Percentiles rank a stretch among this genome's conserved stretches.
Conservation (phyloP, 768 basidiomycete species). For the Auricularia heimuer region DNA sequence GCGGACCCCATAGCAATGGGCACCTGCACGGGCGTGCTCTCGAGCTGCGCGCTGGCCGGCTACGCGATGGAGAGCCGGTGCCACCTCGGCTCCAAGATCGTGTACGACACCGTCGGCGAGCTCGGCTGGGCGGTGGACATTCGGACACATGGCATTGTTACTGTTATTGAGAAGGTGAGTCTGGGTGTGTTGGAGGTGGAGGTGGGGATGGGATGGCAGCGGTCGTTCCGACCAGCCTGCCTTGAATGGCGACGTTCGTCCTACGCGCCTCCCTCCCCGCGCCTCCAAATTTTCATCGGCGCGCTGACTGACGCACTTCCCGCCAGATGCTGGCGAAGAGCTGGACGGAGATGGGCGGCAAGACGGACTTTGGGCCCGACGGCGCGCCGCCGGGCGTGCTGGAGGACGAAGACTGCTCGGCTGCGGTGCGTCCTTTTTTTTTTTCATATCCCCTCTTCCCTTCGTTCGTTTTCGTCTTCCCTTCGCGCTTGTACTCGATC, state of each 20-base stretch:
- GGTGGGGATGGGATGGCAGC: too few species aligned
- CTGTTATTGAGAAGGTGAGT: constrained; percentile 48
- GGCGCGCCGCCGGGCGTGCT: constrained; percentile 36
- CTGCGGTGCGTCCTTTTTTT: too few species aligned
- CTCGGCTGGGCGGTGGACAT: constrained; percentile 72
- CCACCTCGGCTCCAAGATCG: constrained; percentile 72
- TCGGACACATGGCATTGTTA: constrained; percentile 59
- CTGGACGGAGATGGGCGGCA: constrained; percentile 23
- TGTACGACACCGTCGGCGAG: constrained; percentile 79
- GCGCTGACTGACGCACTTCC: constrained; percentile 21
- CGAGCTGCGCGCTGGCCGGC: constrained; percentile 71
- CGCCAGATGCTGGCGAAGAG: constrained; percentile 38
- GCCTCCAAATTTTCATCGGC: neutral
- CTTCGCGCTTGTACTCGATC: too few species aligned
- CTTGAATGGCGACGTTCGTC: neutral
- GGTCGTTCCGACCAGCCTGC: too few species aligned
- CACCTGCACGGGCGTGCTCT: constrained; percentile 65
- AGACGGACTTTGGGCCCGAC: constrained; percentile 16
- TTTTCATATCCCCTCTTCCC: too few species aligned
- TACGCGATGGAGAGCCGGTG: constrained; percentile 83
- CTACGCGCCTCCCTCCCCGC: neutral
- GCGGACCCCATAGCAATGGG: constrained; percentile 92
- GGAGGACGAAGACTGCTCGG: constrained; percentile 52
- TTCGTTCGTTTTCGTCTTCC: too few species aligned
- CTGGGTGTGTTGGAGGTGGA: too few species aligned